Percentiles rank a stretch among this genome's conserved stretches.
Evolutionary conservation across 352 stramenopile genomes (phyloP).

Genomic region (Blastocystis sp.): DNA sequence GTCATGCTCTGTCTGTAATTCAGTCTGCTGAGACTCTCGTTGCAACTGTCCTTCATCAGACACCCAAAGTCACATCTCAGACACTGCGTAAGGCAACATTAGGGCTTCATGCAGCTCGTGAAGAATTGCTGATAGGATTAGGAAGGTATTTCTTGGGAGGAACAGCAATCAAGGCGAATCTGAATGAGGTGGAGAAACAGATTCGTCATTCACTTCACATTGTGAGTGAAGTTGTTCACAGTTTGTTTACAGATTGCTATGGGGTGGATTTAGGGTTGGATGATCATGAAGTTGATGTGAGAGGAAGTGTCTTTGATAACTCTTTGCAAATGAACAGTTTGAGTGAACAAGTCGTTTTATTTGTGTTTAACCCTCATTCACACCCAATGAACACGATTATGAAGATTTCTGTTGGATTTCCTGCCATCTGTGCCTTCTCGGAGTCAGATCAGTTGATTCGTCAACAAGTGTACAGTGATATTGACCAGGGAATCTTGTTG

Average conservation of each 20-base stretch:
- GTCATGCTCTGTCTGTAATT: not conserved
- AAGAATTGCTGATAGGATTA: not conserved
- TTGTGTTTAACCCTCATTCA: not conserved
- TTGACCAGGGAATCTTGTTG: not conserved
- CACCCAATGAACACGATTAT: not conserved
- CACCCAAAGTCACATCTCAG: not conserved
- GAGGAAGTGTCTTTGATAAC: not conserved
- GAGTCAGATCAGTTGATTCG: not conserved
- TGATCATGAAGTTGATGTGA: not conserved
- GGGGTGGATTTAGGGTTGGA: not conserved
- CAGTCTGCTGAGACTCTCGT: not conserved
- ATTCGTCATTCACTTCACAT: not conserved
- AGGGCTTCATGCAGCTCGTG: not conserved
- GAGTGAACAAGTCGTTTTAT: not conserved
- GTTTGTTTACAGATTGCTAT: not conserved
- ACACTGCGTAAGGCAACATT: not conserved
- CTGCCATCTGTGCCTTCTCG: not conserved
- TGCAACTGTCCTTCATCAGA: not conserved
- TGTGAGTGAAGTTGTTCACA: no score
- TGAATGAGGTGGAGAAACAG: not conserved
- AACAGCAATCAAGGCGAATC: not conserved
- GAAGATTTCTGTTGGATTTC: not conserved
- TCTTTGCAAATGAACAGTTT: not conserved
- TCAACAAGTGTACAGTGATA: not conserved
- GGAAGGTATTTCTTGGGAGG: conserved; percentile 17